Percentiles rank a stretch among this genome's conserved stretches.
phyloP scores from a whole-genome alignment of 192 early-diverging fungal species.

The Coemansia sp. region DNA sequence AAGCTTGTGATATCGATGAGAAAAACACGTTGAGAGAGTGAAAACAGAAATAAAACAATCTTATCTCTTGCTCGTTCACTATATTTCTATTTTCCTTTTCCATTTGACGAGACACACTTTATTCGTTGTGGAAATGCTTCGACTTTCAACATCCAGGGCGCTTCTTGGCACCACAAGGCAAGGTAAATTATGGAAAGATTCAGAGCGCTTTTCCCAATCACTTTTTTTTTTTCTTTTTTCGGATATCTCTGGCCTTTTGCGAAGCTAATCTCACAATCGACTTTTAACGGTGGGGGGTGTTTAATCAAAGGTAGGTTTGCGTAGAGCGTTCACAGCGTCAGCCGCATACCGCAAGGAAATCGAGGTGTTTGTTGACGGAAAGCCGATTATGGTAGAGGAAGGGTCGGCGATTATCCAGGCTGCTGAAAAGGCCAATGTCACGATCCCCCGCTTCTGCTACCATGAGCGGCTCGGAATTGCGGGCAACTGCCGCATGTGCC shows the following conservation, averaged over 20 bases:
- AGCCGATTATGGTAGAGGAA: conserved; percentile 83
- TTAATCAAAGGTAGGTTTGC: background rate
- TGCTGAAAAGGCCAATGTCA: conserved; percentile 91
- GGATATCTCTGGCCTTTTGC: no score
- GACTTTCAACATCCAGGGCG: background rate
- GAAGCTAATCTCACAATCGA: no score
- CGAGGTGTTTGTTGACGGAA: conserved; percentile 89
- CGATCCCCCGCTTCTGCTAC: conserved; percentile 69
- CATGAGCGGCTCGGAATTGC: conserved; percentile 93
- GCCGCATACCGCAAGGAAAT: conserved; percentile 57
- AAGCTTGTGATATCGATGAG: no score
- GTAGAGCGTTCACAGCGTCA: conserved; percentile 2
- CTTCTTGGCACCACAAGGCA: conserved; percentile 4
- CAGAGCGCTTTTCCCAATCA: background rate
- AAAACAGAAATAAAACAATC: no score
- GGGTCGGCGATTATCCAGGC: conserved; percentile 97
- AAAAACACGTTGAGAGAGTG: no score
- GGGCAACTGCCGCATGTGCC: conserved; percentile 99
- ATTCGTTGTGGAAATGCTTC: conserved; percentile 6
- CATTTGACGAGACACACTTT: no score
- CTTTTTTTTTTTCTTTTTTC: no score
- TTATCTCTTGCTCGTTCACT: no score
- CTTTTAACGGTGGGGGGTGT: no score
- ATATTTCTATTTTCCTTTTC: no score
- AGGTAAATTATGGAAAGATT: background rate